These are phyloP conservation scores for Penstemon newberryi DNA, from an alignment of 257 asterid genomes.

Conservation along the genomic window DNA sequence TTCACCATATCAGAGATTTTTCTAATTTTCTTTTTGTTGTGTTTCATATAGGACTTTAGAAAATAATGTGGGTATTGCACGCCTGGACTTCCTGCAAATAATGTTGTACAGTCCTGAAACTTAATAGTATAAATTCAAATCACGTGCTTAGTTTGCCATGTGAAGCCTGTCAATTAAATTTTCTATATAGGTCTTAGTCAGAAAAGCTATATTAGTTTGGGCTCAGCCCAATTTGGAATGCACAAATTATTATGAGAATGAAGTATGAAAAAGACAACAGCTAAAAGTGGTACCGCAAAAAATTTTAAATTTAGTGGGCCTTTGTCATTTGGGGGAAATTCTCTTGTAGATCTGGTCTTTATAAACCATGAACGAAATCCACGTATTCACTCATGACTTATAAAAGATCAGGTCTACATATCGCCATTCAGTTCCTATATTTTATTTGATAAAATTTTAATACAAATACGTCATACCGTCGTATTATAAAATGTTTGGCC, in stretches of 20 bases:
- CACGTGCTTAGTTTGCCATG: conserved; percentile 24
- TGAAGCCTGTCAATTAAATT: not conserved
- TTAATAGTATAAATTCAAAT: not conserved
- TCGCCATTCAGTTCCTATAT: no score
- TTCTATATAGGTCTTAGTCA: not conserved
- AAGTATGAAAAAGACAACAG: not conserved
- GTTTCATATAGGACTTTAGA: conserved; percentile 19
- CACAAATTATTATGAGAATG: not conserved
- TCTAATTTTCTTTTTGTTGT: conserved; percentile 13
- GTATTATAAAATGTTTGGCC: no score
- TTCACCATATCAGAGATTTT: not conserved
- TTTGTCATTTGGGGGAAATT: no score
- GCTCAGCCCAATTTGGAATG: not conserved
- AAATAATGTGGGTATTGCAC: conserved; percentile 13
- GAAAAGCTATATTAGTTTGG: not conserved
- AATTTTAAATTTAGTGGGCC: no score
- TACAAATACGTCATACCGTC: no score
- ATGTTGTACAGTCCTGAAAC: conserved; percentile 13
- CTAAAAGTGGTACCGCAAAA: not conserved
- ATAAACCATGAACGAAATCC: no score
- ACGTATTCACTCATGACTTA: no score
- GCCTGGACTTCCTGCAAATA: conserved; percentile 9
- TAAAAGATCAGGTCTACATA: no score
- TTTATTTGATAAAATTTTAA: no score
- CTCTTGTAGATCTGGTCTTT: no score